These are phyloP conservation scores for Eucalyptus sp. DNA, from an alignment of 345 rosid genomes.

Conservation along the genomic window DNA sequence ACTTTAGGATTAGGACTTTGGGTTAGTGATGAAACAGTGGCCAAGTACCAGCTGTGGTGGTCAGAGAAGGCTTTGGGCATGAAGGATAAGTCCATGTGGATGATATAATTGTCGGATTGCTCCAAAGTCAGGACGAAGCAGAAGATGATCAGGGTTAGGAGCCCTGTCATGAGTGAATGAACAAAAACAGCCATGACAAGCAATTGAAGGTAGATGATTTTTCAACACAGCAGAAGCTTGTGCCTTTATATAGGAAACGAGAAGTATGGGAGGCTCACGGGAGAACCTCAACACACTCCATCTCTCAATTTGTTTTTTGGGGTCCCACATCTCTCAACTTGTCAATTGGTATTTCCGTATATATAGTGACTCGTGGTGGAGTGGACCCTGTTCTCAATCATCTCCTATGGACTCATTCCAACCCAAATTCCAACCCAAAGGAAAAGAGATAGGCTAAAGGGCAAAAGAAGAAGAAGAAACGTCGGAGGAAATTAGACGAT, in stretches of 20 bases:
- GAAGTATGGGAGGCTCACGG: neutral
- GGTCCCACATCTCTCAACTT: neutral
- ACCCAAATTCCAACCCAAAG: neutral
- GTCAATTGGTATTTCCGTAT: neutral
- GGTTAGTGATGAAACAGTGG: conserved; percentile 15
- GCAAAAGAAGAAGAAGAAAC: neutral
- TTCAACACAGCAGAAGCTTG: neutral
- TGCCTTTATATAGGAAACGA: neutral
- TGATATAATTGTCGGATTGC: conserved; percentile 20
- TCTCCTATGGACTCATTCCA: neutral
- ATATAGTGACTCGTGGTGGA: neutral
- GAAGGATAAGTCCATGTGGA: conserved; percentile 32
- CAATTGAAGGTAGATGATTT: neutral
- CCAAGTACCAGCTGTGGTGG: conserved; percentile 20
- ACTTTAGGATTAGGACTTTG: neutral
- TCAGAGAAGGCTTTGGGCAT: conserved; percentile 30
- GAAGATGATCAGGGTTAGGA: neutral
- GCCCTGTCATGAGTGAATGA: neutral
- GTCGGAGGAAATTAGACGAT: neutral
- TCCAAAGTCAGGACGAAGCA: neutral
- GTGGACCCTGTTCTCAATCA: neutral
- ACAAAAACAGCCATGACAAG: neutral
- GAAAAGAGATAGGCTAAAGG: neutral
- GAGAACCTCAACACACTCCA: neutral
- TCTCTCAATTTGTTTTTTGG: neutral